Conservation (phyloP, 345 rosid species). For the Cardiospermum halicacabum region DNA sequence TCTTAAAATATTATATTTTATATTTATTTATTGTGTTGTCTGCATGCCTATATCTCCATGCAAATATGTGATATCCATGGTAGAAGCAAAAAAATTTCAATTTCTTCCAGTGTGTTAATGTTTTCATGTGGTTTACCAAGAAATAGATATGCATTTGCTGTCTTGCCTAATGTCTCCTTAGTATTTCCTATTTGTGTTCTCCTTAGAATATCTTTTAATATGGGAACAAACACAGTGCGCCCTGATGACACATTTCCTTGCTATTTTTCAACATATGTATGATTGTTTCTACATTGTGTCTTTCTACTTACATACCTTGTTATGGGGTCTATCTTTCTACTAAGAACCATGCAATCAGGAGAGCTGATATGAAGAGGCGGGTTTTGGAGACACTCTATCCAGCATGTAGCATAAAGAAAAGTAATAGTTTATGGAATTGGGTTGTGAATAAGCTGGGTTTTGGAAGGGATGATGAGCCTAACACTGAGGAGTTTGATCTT, state of each 20-base stretch:
- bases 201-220: neutral
- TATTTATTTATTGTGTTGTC: neutral
- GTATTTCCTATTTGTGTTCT: neutral
- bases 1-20: neutral
- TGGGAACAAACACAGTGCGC: neutral
- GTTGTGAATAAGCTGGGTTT: constrained; percentile 52
- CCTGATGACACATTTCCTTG: neutral
- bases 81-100: neutral
- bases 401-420: constrained; percentile 33
- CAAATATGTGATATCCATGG: neutral
- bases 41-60: neutral
- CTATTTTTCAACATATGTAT: neutral
- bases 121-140: neutral
- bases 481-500: constrained; percentile 44
- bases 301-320: constrained; percentile 8
- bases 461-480: constrained; percentile 35
- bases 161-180: neutral
- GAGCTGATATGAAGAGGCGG: constrained; percentile 75
- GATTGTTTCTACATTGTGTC: neutral
- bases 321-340: constrained; percentile 17
- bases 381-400: constrained; percentile 87
- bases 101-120: neutral
- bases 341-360: constrained; percentile 92
- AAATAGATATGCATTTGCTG: neutral
- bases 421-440: constrained; percentile 64